phyloP scores from a whole-genome alignment of 306 rosid species.

The Pachyrhizus erosus region DNA sequence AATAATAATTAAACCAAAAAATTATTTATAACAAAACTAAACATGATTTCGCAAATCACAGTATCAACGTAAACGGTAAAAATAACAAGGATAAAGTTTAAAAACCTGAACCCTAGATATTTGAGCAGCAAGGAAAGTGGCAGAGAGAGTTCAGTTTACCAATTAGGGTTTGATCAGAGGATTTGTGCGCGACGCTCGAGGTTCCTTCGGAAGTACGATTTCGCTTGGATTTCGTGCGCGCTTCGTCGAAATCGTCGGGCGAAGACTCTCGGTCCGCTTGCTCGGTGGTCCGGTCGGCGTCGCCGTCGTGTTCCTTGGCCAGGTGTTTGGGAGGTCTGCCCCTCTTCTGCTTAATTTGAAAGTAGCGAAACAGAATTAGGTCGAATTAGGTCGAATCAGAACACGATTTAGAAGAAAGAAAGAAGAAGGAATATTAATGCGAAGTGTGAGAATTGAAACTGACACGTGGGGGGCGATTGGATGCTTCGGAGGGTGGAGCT shows the following conservation, averaged over 20 bases:
- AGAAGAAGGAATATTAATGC: neutral
- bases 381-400: conserved; percentile 45
- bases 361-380: conserved; percentile 39
- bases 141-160: conserved; percentile 50
- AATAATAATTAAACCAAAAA: no score
- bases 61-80: conserved; percentile 1
- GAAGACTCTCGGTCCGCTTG: conserved; percentile 76
- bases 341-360: conserved; percentile 66
- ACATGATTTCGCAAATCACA: neutral
- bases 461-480: conserved; percentile 71
- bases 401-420: neutral
- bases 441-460: conserved; percentile 40
- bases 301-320: conserved; percentile 45
- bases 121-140: neutral
- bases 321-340: conserved; percentile 64
- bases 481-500: conserved; percentile 63
- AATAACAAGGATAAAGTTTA: neutral
- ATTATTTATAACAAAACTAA: neutral
- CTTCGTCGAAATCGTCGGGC: conserved; percentile 70
- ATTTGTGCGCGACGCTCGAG: conserved; percentile 45
- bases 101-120: conserved; percentile 44
- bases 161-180: conserved; percentile 60
- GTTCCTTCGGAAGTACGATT: conserved; percentile 62
- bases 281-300: conserved; percentile 52
- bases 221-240: conserved; percentile 69